Conservation (phyloP, 257 asterid species). For the Petunia secreta region DNA sequence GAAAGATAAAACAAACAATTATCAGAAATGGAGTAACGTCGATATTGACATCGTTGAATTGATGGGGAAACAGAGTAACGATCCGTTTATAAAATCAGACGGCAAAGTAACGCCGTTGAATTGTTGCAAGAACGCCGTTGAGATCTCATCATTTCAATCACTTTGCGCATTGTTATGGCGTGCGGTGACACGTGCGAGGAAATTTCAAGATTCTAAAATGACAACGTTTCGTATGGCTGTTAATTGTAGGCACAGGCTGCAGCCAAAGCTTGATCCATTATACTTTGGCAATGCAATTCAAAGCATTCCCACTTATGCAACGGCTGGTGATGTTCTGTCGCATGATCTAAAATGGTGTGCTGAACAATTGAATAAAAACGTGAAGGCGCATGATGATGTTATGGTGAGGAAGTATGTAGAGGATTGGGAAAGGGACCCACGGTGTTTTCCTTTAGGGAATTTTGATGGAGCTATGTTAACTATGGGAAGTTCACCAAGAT, state of each 20-base stretch:
- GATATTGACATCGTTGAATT: conserved; percentile 25
- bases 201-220: conserved; percentile 30
- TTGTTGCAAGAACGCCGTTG: conserved; percentile 1
- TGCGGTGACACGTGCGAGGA: conserved; percentile 50
- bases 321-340: conserved; percentile 44
- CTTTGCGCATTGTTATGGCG: conserved; percentile 49
- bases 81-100: not conserved
- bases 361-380: conserved; percentile 39
- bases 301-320: conserved; percentile 42
- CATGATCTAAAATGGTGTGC: conserved; percentile 47
- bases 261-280: conserved; percentile 41
- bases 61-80: conserved; percentile 30
- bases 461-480: conserved; percentile 50
- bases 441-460: conserved; percentile 44
- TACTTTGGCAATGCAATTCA: conserved; percentile 51
- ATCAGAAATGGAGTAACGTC: conserved; percentile 18
- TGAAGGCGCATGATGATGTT: conserved; percentile 28
- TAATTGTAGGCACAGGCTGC: conserved; percentile 44
- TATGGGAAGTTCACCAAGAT: conserved; percentile 50
- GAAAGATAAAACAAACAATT: conserved; percentile 24
- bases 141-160: conserved; percentile 46
- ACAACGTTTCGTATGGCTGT: conserved; percentile 47
- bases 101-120: conserved; percentile 6
- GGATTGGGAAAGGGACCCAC: conserved; percentile 46
- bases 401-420: conserved; percentile 38